Base-by-base conservation (phyloP, 2,329 filamentous ascomycete species). In the Sphaerulina populicola region DNA sequence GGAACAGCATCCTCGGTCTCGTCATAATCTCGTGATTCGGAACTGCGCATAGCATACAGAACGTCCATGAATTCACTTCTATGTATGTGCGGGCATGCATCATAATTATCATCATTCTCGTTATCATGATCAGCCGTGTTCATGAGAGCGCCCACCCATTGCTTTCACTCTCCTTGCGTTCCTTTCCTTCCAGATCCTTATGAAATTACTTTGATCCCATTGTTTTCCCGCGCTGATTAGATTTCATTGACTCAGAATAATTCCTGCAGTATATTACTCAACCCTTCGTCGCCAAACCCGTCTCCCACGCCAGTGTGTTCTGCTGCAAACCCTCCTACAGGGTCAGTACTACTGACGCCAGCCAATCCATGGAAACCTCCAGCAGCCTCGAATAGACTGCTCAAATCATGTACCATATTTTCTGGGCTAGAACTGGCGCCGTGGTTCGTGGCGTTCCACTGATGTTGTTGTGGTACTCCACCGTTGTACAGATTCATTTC, bases 321-420 rank as follows among this genome's bases (percentile, higher is more conserved):
- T 14, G 72, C 67, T n/a, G 72, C 42, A 21, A 60, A 53, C 21
- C 49, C 52, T 36, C 56, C 56, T 27, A 27, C 23, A n/a, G 11
- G 44, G 43, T 68, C 67, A 14, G 71, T 44, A 27, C 46, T 42
- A 29, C 49, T 46, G 23, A 41, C 46, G 12, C 10, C 40, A 6
- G 49, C 49, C 33, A 56, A 53, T 29, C 47, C 56, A 29, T 63
- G 60, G 45, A 74, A 77, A 0, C 74, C 76, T 0, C 80, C 80
- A 3, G 80, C 79, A 35, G 80, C 78, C 60, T 84, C 81, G 52
- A 84, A 84, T 41, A 83, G 62, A 55, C 74, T 79, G 3, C 79
- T 82, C 44, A 84, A 65, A 62, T 83, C 80, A 54, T 80, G 80
- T 47, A 81, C 80, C 62, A 82, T 75, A 7, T 76, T 76, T 58